Base-by-base conservation (phyloP, 108 stramenopile species). In the Fragilaria crotonensis region DNA sequence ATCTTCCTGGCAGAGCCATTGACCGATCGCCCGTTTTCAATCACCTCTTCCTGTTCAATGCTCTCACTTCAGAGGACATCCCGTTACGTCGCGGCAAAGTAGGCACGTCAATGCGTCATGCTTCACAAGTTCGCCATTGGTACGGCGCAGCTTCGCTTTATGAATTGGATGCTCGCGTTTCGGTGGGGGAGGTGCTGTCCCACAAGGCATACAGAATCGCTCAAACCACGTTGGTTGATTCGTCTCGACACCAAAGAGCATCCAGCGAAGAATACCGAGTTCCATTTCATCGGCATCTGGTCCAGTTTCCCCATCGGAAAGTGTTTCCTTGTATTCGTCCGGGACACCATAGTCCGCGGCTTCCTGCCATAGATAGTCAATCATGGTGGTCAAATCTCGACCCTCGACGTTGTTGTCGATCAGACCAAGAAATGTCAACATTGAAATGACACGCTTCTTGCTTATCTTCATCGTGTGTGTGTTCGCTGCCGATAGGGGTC, bases 201-300 rank as follows among this genome's bases (percentile, higher is more conserved):
- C 54, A 63, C 85, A 90, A 19, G 89, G 89, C 71, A 87, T 70
- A 52, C 89, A 90, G 22, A 58, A 71, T 31, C 74, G 76, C 9
- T 71, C 61, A 44, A 78, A 72, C 60, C 73, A 74, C 19, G 75
- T 71, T 4, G 77, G 77, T 55, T 84, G 85, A 46, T 76, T 79
- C 25, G 77, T 44, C 22, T 81, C 62, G 11, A 88, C 76, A n/a
- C 86, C 90, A 63, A 75, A 85, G 23, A 91, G 45, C 18, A 77
- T 66, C 76, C 87, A 78, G 55, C 85, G 85, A 18, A 91, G 70
- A 25, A 78, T 54, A 7, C 90, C 90, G 21, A 91, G 62, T 66
- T 86, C 82, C 48, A 88, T 71, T 28, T 58, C 29, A 67, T 89
- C 87, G 9, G 25, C 17, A 27, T 59, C 59, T 11, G 14, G 19